These are phyloP conservation scores for Haematococcus sp. DNA, from an alignment of 139 green algal species.

Conservation along the genomic window DNA sequence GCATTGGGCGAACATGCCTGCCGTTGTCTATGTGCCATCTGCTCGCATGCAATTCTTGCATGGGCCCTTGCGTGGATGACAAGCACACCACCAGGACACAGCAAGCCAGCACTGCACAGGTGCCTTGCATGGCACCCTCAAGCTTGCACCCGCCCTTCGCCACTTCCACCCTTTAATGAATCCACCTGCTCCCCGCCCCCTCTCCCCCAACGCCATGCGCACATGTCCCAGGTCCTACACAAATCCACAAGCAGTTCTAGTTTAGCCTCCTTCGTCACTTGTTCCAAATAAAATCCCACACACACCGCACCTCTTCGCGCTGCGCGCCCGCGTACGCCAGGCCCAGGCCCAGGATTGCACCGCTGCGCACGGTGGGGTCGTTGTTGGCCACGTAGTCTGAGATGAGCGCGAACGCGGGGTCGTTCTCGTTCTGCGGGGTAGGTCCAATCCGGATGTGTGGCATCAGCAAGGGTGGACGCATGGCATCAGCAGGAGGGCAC, in stretches of 20 bases:
- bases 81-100: no score
- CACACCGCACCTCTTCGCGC: slow-evolving; percentile 60
- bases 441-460: not conserved
- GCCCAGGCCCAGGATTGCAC: slow-evolving; percentile 93
- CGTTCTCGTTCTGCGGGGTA: slow-evolving; percentile 82
- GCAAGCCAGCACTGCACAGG: no score
- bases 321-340: slow-evolving; percentile 94
- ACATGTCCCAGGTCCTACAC: not conserved
- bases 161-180: no score
- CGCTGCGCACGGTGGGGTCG: slow-evolving; percentile 54
- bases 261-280: not conserved
- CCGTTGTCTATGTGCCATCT: no score
- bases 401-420: slow-evolving; percentile 96
- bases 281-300: no score
- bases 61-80: no score
- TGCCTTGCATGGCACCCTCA: no score
- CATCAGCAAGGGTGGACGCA: no score
- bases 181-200: not conserved
- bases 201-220: not conserved
- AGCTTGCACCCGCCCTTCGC: no score
- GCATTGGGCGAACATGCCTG: no score
- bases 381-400: slow-evolving; percentile 82
- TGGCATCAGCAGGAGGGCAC: no score
- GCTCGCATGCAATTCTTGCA: no score
- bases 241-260: not conserved